phyloP scores from a whole-genome alignment of 2,329 filamentous ascomycete genomes.

The Achaetomium macrosporum region DNA sequence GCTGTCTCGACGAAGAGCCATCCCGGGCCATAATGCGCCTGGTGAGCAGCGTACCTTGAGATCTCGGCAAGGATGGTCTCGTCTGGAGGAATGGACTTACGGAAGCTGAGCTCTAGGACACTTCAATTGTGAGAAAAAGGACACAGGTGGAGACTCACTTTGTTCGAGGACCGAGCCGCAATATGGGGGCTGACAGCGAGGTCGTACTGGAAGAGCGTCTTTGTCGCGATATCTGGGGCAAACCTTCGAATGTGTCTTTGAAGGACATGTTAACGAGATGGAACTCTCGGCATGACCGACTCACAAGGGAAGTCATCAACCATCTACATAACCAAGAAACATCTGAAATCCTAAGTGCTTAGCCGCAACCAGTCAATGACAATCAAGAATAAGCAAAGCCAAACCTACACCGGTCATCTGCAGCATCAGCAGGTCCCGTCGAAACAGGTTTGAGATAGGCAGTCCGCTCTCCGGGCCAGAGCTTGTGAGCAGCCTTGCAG shows the following conservation, averaged over 20 bases:
- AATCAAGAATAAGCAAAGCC: neutral
- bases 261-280: neutral
- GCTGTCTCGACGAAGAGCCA: constrained; percentile 74
- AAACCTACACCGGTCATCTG: constrained; percentile 58
- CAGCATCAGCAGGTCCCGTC: constrained; percentile 63
- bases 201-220: constrained; percentile 65
- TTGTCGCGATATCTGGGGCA: constrained; percentile 41
- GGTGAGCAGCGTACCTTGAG: constrained; percentile 36
- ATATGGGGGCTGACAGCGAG: constrained; percentile 73
- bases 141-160: constrained; percentile 29
- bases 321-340: neutral
- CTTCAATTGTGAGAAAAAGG: neutral
- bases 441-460: constrained; percentile 77
- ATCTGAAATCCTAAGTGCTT: neutral
- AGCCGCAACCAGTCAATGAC: neutral
- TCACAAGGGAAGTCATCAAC: neutral
- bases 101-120: neutral
- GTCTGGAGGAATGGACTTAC: constrained; percentile 46
- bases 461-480: constrained; percentile 41
- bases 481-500: constrained; percentile 52
- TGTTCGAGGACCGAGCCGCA: constrained; percentile 49
- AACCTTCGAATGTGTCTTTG: constrained; percentile 49
- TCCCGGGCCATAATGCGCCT: constrained; percentile 37
- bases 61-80: constrained; percentile 45
- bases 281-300: no score